Percentiles rank a stretch among this genome's conserved stretches.
Conservation (phyloP, 352 stramenopile species). For the Plasmopara viticola region DNA sequence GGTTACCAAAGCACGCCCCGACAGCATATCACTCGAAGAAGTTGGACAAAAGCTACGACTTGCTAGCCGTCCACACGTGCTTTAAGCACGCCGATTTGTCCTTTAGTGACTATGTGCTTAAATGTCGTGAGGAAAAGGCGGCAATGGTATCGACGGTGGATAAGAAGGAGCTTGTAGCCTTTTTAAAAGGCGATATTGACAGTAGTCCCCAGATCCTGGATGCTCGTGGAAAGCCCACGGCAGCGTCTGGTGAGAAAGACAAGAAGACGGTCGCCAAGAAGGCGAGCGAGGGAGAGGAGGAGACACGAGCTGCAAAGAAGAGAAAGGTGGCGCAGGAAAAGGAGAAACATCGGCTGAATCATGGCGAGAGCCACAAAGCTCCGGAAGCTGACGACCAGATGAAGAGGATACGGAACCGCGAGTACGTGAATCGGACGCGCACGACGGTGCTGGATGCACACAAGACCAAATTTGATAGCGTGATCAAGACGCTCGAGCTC, state of each 20-base stretch:
- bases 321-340: conserved; percentile 14
- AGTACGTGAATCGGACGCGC: conserved; percentile 55
- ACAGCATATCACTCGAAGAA: conserved; percentile 83
- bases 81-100: conserved; percentile 62
- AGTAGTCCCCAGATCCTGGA: conserved; percentile 61
- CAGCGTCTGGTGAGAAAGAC: conserved; percentile 9
- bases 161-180: conserved; percentile 84
- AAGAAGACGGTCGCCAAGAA: conserved; percentile 10
- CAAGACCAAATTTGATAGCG: conserved; percentile 80
- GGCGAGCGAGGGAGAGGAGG: conserved; percentile 6
- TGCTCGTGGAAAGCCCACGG: conserved; percentile 10
- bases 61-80: conserved; percentile 75
- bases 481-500: conserved; percentile 72
- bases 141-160: conserved; percentile 81
- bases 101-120: conserved; percentile 84
- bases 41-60: conserved; percentile 76
- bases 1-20: conserved; percentile 54
- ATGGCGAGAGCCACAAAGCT: conserved; percentile 27
- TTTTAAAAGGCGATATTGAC: conserved; percentile 80
- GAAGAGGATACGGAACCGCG: conserved; percentile 62
- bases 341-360: conserved; percentile 26
- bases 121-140: conserved; percentile 70
- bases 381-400: conserved; percentile 39
- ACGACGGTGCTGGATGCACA: conserved; percentile 70
- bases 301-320: conserved; percentile 38